Conservation (phyloP, 2,329 filamentous ascomycete species). For the Ophiostoma sp. region DNA sequence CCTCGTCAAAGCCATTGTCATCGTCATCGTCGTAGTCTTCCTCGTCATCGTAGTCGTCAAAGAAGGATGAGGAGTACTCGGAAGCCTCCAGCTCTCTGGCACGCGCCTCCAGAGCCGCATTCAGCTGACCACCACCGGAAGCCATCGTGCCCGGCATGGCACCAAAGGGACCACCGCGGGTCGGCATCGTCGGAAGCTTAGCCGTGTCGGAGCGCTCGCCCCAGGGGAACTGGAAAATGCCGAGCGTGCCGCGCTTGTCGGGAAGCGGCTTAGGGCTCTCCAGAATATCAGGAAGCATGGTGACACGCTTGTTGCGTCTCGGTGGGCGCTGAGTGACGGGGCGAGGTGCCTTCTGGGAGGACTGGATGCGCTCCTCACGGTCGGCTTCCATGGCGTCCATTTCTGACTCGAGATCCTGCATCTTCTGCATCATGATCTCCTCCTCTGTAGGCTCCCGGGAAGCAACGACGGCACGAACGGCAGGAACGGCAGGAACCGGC, state of each 20-base stretch:
- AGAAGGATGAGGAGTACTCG: slow-evolving; percentile 55
- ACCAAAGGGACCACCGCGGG: slow-evolving; percentile 36
- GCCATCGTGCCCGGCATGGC: slow-evolving; percentile 56
- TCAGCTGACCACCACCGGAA: slow-evolving; percentile 42
- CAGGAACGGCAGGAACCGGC: not conserved
- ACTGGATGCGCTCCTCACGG: slow-evolving; percentile 12
- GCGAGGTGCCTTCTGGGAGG: slow-evolving; percentile 38
- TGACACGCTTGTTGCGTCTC: slow-evolving; percentile 57
- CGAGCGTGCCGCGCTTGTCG: slow-evolving; percentile 59
- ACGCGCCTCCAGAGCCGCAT: slow-evolving; percentile 38
- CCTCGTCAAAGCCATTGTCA: slow-evolving; percentile 36
- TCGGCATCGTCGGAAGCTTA: slow-evolving; percentile 35
- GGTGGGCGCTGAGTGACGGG: slow-evolving; percentile 55
- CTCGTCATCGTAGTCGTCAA: slow-evolving; percentile 61
- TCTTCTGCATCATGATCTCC: slow-evolving; percentile 19
- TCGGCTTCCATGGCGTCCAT: slow-evolving; percentile 15
- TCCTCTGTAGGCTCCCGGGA: not conserved
- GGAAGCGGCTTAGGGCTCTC: slow-evolving; percentile 62
- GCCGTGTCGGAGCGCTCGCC: slow-evolving; percentile 62
- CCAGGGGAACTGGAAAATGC: slow-evolving; percentile 67
- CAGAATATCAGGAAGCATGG: slow-evolving; percentile 61
- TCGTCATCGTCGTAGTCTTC: slow-evolving; percentile 44
- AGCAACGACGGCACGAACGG: not conserved
- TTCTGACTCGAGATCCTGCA: slow-evolving; percentile 23
- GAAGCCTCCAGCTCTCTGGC: slow-evolving; percentile 41